A percentile compares a stretch with the other conserved stretches of the same genome.
Evolutionary conservation across 345 rosid species (phyloP).

Genomic region (Acer campestre): DNA sequence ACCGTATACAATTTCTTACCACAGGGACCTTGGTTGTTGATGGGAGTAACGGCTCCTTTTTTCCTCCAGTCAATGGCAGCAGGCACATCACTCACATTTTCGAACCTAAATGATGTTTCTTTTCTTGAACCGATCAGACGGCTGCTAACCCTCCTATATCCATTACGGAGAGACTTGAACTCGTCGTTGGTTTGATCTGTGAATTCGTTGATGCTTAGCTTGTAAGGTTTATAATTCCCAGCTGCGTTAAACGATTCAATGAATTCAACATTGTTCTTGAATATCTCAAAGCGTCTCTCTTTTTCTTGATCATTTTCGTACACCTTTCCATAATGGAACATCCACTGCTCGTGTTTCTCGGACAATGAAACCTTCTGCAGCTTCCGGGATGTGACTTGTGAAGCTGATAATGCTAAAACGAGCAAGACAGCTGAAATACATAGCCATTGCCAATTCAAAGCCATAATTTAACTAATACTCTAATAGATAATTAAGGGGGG

Average conservation of each 20-base stretch:
- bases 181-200: conserved; percentile 52
- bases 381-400: conserved; percentile 17
- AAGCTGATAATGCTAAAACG: background rate
- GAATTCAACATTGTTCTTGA: conserved; percentile 24
- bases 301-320: conserved; percentile 28
- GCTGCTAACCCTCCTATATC: conserved; percentile 30
- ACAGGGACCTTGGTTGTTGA: conserved; percentile 48
- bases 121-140: background rate
- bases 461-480: too few relatives aligned
- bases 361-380: conserved; percentile 19
- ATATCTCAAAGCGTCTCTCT: conserved; percentile 28
- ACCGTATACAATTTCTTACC: conserved; percentile 22
- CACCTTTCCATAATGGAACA: conserved; percentile 24
- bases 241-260: conserved; percentile 31
- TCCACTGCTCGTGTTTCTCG: conserved; percentile 40
- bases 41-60: conserved; percentile 48
- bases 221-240: conserved; percentile 29
- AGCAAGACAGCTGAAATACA: conserved; percentile 3
- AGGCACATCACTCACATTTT: conserved; percentile 37
- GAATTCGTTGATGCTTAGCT: conserved; percentile 45
- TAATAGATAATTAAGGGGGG: too few relatives aligned
- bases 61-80: conserved; percentile 46
- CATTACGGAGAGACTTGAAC: conserved; percentile 37
- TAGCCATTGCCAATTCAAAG: background rate
- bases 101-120: conserved; percentile 32